Evolutionary conservation across 2,329 filamentous ascomycete species (phyloP).

Genomic region (Epichloe elymi): DNA sequence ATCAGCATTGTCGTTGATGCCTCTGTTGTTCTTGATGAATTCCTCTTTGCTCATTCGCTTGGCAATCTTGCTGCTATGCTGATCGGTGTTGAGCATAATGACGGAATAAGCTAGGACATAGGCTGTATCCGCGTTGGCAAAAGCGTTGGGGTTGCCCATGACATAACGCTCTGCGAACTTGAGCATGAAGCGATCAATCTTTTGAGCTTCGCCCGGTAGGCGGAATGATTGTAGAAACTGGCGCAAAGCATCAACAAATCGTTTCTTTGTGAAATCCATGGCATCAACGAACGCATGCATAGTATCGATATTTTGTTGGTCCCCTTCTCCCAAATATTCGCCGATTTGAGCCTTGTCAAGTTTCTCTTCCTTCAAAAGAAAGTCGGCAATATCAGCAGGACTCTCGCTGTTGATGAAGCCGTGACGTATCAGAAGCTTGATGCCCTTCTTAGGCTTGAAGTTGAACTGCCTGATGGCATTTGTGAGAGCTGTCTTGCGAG

Average conservation of each 20-base stretch:
- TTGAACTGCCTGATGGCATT: conserved; percentile 91
- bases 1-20: conserved; percentile 94
- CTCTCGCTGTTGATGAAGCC: conserved; percentile 74
- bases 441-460: conserved; percentile 89
- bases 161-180: conserved; percentile 97
- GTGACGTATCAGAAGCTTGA: conserved; percentile 71
- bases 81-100: conserved; percentile 90
- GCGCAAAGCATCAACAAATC: conserved; percentile 84
- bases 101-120: conserved; percentile 95
- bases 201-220: conserved; percentile 89
- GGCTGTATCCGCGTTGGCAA: conserved; percentile 94
- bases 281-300: conserved; percentile 97
- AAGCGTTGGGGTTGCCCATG: conserved; percentile 88
- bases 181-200: conserved; percentile 98
- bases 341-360: conserved; percentile 87
- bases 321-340: conserved; percentile 88
- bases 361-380: conserved; percentile 67
- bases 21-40: conserved; percentile 97
- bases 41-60: conserved; percentile 90
- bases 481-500: conserved; percentile 79
- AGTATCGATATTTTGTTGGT: conserved; percentile 83
- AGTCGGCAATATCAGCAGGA: conserved; percentile 71
- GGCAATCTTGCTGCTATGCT: conserved; percentile 76
- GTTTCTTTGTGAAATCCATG: conserved; percentile 85
- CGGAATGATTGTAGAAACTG: conserved; percentile 92